Evolutionary conservation across 352 stramenopile genomes (phyloP), one percentile per base, ranked within the genome.

Genomic region (Elongisporangium prolatum): DNA sequence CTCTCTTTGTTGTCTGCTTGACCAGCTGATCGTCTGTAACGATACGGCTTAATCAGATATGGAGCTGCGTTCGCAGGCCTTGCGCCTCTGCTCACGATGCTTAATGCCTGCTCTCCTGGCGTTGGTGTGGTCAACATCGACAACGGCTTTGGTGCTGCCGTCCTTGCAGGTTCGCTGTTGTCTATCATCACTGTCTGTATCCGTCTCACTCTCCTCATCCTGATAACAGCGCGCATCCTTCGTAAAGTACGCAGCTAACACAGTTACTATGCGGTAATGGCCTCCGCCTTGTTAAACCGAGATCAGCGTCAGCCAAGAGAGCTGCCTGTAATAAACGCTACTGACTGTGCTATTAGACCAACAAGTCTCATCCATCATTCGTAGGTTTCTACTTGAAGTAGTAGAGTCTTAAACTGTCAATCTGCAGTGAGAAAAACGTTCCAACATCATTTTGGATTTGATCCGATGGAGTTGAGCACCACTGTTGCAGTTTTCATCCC

Each of bases 71-170:
- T 95, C 52, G 83, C 88, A 2, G 97, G 96, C 0, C 71, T 99
- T 10, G 96, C 93, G 53, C 96, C 96, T 0, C 74, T 99, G 50
- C 72, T 99, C 17, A 98, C 96, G 10, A 99, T 99, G 96, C 77
- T 99, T 34, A 99, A 99, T 71, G 95, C 89, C 18, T 99, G 96
- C 68, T 97, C 93, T 48, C 97, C 97, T 14, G 97, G 97, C n/a
- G 95, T 99, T 2, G 92, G 90, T n/a, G 95, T 99, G 40, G 94
- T 99, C n/a, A 99, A 99, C 71, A 98, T 99, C 61, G 97, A 99
- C 74, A 99, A 99, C 67, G 97, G 97, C 37, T 99, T 99, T 75
- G 96, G 96, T 6, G 97, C 93, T 4, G 97, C 96, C 9, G 93
- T 97, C 0, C 86, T 98, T 22, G 97, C 95, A 72, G 80, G 85